These are phyloP conservation scores for Lablab purpureus DNA, from an alignment of 306 rosid genomes.

Conservation along the genomic window DNA sequence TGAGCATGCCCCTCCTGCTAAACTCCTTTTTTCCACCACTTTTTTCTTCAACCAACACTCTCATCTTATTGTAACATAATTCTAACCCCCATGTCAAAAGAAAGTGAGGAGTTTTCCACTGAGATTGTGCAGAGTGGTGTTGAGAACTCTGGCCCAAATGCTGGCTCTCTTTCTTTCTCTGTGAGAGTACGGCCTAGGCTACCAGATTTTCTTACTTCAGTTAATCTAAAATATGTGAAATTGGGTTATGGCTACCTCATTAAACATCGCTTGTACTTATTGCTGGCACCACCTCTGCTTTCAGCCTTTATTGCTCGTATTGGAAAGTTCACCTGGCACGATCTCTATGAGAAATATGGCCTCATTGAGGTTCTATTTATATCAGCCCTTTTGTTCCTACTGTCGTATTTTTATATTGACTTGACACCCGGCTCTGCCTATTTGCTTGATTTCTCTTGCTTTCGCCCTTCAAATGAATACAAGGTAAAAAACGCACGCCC, in stretches of 20 bases:
- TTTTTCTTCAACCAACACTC: neutral
- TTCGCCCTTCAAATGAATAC: conserved; percentile 66
- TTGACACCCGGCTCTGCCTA: conserved; percentile 58
- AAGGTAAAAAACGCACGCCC: conserved; percentile 51
- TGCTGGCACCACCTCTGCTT: conserved; percentile 46
- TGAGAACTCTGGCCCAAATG: conserved; percentile 45
- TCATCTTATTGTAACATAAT: neutral
- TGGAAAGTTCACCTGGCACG: conserved; percentile 41
- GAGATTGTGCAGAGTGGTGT: conserved; percentile 52
- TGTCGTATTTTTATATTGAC: conserved; percentile 44
- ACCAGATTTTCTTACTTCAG: conserved; percentile 61
- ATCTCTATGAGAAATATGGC: conserved; percentile 27
- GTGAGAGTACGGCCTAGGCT: conserved; percentile 52
- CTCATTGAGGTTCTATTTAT: conserved; percentile 47
- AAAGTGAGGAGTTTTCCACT: conserved; percentile 54
- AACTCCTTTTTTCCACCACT: neutral
- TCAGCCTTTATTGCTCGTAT: conserved; percentile 41
- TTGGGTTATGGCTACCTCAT: conserved; percentile 60
- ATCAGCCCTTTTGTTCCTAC: conserved; percentile 28
- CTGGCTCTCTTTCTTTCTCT: conserved; percentile 51
- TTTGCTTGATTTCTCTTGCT: conserved; percentile 75
- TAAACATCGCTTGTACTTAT: conserved; percentile 43
- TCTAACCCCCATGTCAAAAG: conserved; percentile 46
- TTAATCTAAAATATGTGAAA: conserved; percentile 59
- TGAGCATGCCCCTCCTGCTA: neutral